Base-by-base conservation (phyloP, 805 yeast species). In the Vanderwaltozyma tropicalis region DNA sequence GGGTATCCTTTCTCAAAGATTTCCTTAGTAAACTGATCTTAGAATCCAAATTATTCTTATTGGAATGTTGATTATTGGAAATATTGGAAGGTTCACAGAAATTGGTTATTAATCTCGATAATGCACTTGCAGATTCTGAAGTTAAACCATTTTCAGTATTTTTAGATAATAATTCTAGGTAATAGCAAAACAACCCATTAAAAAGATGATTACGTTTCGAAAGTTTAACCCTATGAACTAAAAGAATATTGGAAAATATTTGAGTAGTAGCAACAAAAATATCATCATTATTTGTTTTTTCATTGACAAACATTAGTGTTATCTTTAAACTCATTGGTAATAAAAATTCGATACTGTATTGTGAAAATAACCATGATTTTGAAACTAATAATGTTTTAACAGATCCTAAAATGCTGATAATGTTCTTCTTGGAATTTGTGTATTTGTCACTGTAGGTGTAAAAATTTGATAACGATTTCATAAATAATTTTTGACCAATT, bases 151-250 rank as follows among this genome's bases (percentile, higher is more conserved):
- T 46, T 9, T 13, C 46, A 40, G 24, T 38, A 34, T 15, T 46
- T 42, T 34, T 54, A 37, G 63, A 61, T 47, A 82, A 48, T 1
- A 69, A 56, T 34, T 63, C 69, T 52, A 89, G 58, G 34, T 79
- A 58, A 3, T 73, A 60, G 12, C 69, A 64, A 31, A 80, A 63
- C 1, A 71, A 54, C 1, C 65, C 48, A 7, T 74, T 61, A 3
- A 86, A 46, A 32, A 87, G 50, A 54, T 86, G 94, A 50, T 83
- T 78, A 52, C 96, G 74, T 27, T 78, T 75, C 0, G 79, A 67
- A 15, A 88, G 61, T 49, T 86, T 72, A 52, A 65, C 73, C 37
- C 96, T 70, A 49, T 85, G 92, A 50, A 69, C 69, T 20, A 85
- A 61, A 8, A 88, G 55, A 2, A 83, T 59, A 27, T 71, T 68